Base-by-base conservation (phyloP, 129 eudicot genomes). In the Cynara cardunculus region DNA sequence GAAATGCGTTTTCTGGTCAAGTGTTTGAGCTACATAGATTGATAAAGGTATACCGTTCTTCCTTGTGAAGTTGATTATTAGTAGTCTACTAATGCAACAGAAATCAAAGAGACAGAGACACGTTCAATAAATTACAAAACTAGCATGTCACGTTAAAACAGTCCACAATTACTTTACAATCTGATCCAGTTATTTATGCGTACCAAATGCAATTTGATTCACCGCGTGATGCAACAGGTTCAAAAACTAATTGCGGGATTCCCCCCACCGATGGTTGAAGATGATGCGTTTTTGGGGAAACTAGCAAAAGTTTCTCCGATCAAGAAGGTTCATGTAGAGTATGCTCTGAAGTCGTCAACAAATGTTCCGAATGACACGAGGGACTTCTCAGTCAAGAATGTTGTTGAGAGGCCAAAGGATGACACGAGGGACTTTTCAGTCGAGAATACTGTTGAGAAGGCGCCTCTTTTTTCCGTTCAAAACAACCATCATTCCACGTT, bases 1-100 rank as follows among this genome's bases (percentile, higher is more conserved):
- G 92, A 88, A 89, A 91, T 89, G 90, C 89, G 28, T 92, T 95
- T 86, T 96, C 97, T 74, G 93, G 91, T 87, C 99, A 95, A 95
- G 89, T 95, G 68, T 95, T 95, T 11, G 99, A 95, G 89, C 85
- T 95, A 88, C 99, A 95, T 82, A 87, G 97, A 85, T 39, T 92
- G 79, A 80, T 95, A 56, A 89, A 95, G 99, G 99, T 95, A 77
- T 53, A 72, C 46, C 0, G 12, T 41, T 9, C 39, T 32, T 9
- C 37, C 37, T 32, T 5, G 4, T 32, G 37, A 32, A 32, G 8
- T 32, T 32, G 0, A 32, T 32, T 32, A 32, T 32, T 32, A 32
- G 37, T 0, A 9, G 7, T 62, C 10, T 59, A 71, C 53, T 61
- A 71, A 32, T 18, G 32, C 3, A 32, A 32, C 37, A 32, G 7